Percentiles rank a stretch among this genome's conserved stretches.
Conservation (phyloP, 2,329 filamentous ascomycete genomes). For the Peltaster fructicola region DNA sequence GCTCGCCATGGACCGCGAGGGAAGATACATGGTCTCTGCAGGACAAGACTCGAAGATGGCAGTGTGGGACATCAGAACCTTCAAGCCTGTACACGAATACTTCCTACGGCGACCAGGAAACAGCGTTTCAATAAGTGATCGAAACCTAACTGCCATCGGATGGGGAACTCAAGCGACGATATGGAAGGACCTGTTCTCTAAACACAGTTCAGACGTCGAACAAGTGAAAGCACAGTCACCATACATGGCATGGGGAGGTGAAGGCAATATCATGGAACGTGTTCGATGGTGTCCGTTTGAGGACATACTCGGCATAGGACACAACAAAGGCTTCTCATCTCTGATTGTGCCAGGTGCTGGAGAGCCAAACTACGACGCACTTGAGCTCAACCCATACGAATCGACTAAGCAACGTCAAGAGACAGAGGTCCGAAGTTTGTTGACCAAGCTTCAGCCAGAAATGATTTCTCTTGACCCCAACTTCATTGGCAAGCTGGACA, state of each 20-base stretch:
- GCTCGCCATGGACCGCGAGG: slow-evolving; percentile 71
- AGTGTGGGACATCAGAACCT: slow-evolving; percentile 92
- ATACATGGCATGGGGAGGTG: slow-evolving; percentile 85
- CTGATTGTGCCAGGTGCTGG: slow-evolving; percentile 88
- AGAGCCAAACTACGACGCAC: slow-evolving; percentile 86
- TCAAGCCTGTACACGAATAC: slow-evolving; percentile 82
- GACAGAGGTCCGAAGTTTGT: slow-evolving; percentile 67
- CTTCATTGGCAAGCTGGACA: slow-evolving; percentile 75
- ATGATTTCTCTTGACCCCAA: slow-evolving; percentile 94
- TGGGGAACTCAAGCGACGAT: slow-evolving; percentile 81
- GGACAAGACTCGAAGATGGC: slow-evolving; percentile 82
- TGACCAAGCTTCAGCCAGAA: slow-evolving; percentile 89
- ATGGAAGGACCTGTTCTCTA: slow-evolving; percentile 80
- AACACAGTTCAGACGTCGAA: slow-evolving; percentile 39
- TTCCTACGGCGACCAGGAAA: slow-evolving; percentile 67
- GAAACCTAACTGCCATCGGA: slow-evolving; percentile 70
- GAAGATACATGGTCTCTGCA: slow-evolving; percentile 86
- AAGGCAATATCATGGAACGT: slow-evolving; percentile 63
- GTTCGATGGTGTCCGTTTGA: slow-evolving; percentile 90
- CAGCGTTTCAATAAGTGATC: slow-evolving; percentile 75
- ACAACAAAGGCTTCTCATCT: slow-evolving; percentile 73
- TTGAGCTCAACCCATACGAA: slow-evolving; percentile 92
- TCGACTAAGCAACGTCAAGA: slow-evolving; percentile 85
- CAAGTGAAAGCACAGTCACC: slow-evolving; percentile 68
- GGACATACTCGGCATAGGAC: slow-evolving; percentile 72